Base-by-base conservation (phyloP, 106 monocot species). In the Allium fistulosum region DNA sequence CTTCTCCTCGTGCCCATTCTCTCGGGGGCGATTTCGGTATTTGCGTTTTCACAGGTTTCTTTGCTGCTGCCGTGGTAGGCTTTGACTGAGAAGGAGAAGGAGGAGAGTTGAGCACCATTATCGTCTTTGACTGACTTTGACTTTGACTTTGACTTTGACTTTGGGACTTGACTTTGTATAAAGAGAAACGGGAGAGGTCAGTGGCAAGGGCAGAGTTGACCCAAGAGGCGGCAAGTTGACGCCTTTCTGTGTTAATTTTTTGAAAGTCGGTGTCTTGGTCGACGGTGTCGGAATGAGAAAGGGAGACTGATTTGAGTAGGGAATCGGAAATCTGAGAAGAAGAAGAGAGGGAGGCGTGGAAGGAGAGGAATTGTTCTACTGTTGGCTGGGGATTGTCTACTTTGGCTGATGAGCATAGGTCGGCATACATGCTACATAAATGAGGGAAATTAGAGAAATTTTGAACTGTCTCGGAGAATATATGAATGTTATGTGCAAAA, bases 311-410 rank as follows among this genome's bases (percentile, higher is more conserved):
- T 50, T 71, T 78, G 26, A 80, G 59, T 15, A 91, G 78, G 16
- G 92, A 89, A 52, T 89, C 81, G 11, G 89, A 78, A 15, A 92
- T 75, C 2, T 77, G 70, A 46, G 71, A 68, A 48, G 90, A 75
- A 12, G 65, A 62, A 48, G 72, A 74, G 16, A 99, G 75, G 47
- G 68, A 66, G 16, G 87, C 50, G 26, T 99, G 75, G 73, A 99
- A 82, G 63, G 77, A 37, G 17, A 99, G 85, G 61, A 99, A 99
- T 66, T 87, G 82, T 57, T 99, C 90, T 13, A 93, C 93, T 1
- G 90, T 77, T 0, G 84, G 81, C 56, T 85, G 87, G 10, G 99
- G 93, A 60, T 80, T 74, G 7, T 90, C 85, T 63, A 90, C 99
- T 69, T 83, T 79, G 28, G 90, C 87, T 2, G 76, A 69, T 13